Percentiles rank a stretch among this genome's conserved stretches.
phyloP scores from a whole-genome alignment of 352 stramenopile species.

The Globisporangium acanthophoron region DNA sequence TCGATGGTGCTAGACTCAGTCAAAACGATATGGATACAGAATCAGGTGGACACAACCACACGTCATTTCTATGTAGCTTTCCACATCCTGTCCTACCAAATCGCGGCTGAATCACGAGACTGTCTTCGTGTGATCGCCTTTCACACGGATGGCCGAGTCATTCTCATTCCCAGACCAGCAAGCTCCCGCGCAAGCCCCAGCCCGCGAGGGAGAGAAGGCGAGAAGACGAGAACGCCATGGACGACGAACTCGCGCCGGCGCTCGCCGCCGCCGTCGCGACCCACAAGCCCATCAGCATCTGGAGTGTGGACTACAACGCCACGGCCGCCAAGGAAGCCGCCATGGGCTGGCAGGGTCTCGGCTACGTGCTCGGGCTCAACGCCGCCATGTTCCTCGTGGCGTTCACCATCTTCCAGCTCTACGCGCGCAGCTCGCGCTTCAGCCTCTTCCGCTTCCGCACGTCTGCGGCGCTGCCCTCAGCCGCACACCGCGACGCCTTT shows the following conservation, averaged over 20 bases:
- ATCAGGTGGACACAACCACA: neutral
- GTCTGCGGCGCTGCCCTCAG: conserved; percentile 34
- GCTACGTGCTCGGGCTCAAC: conserved; percentile 73
- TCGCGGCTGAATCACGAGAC: neutral
- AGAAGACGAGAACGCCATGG: neutral
- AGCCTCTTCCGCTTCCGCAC: conserved; percentile 66
- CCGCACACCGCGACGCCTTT: conserved; percentile 30
- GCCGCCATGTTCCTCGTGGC: conserved; percentile 57
- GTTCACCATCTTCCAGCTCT: conserved; percentile 63
- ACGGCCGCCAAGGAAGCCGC: conserved; percentile 64
- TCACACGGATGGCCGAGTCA: neutral
- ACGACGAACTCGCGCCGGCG: conserved; percentile 4
- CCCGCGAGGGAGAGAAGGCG: neutral
- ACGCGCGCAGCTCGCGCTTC: conserved; percentile 60
- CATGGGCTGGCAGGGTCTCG: conserved; percentile 77
- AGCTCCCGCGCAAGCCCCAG: too few species aligned
- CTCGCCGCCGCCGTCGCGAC: conserved; percentile 7
- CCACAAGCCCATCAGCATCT: conserved; percentile 45
- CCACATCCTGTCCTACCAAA: neutral
- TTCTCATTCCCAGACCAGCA: too few species aligned
- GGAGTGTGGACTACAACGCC: conserved; percentile 78
- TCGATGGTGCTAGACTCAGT: too few species aligned
- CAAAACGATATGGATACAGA: too few species aligned
- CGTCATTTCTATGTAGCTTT: neutral
- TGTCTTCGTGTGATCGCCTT: neutral